phyloP scores from a whole-genome alignment of 768 basidiomycete genomes.

The Coprinopsis marcescibilis region DNA sequence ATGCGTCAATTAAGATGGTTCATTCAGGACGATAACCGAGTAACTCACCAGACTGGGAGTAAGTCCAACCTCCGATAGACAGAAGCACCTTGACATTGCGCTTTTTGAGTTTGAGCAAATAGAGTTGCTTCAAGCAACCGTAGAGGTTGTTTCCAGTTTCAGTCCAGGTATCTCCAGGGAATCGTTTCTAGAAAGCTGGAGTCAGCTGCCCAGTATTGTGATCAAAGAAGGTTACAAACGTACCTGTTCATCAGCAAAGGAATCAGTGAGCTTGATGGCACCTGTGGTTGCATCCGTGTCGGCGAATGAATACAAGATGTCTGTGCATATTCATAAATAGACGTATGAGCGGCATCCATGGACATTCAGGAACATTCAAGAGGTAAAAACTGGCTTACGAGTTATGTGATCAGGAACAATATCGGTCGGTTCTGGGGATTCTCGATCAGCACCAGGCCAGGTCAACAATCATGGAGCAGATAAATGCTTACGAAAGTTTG shows the following conservation, averaged over 20 bases:
- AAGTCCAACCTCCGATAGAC: slow-evolving; percentile 61
- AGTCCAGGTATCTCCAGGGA: slow-evolving; percentile 65
- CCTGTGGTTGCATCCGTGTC: slow-evolving; percentile 62
- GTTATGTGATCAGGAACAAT: slow-evolving; percentile 57
- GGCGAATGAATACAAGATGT: slow-evolving; percentile 75
- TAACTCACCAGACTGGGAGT: slow-evolving; percentile 48
- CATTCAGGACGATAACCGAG: background rate
- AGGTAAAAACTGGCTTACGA: slow-evolving; percentile 33
- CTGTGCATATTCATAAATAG: slow-evolving; percentile 19
- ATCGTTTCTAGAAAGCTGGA: slow-evolving; percentile 50
- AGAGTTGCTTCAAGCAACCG: slow-evolving; percentile 74
- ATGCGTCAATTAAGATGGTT: background rate
- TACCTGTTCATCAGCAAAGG: slow-evolving; percentile 70
- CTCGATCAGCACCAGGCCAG: background rate
- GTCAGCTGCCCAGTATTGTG: background rate
- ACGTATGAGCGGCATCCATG: background rate
- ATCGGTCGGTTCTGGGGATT: slow-evolving; percentile 52
- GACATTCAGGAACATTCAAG: background rate
- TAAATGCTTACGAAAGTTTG: slow-evolving; percentile 51
- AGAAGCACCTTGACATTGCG: slow-evolving; percentile 49
- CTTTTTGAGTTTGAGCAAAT: slow-evolving; percentile 54
- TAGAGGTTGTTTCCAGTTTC: slow-evolving; percentile 76
- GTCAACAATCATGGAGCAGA: slow-evolving; percentile 1
- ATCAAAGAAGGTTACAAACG: slow-evolving; percentile 1
- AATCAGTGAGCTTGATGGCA: slow-evolving; percentile 58